Evolutionary conservation across 495 filamentous ascomycete species (phyloP), one percentile per base, ranked within the genome.

Genomic region (Hypomontagnella submonticulosa): DNA sequence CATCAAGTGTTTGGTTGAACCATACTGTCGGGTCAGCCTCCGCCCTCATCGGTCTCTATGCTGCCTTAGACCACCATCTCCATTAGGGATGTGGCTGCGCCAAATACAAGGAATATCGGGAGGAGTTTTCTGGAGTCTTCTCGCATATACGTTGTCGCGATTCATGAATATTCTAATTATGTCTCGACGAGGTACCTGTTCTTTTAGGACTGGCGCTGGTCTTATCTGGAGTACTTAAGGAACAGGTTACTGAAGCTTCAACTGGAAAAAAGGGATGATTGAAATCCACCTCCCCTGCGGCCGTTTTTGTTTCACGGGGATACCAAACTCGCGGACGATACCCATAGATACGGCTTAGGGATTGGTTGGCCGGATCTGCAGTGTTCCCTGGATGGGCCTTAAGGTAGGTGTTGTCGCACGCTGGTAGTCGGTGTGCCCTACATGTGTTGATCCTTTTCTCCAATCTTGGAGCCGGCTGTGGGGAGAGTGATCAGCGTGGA

Each of bases 11-110:
- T 50, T 15, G 30, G 50, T 47, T 61, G 55, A 71, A 69, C 68
- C 71, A 57, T 6, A 57, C 33, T 46, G 23, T 65, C 48, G 71
- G 71, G 71, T 61, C 62, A 50, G 55, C 50, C 42, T 57, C 46
- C 19, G 13, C 23, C 41, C 42, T 4, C n/a, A 8, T 30, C 36
- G 13, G 37, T 38, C 37, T 18, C 42, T 19, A 36, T 20, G 30
- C 36, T 19, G 13, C 3, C 40, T 20, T 40, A 32, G 11, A 13
- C n/a, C 7, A 46, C 16, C 16, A 19, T n/a, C 34, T 43, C 15
- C 34, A 63, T 69, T 59, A 38, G 32, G 37, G 41, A 59, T 38
- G 27, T 58, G 13, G 15, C 8, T 41, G 34, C 2, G 20, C 33
- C 36, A 10, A 15, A 41, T 13, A 5, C 20, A 50, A 50, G 34